These are phyloP conservation scores for Plenodomus tracheiphilus DNA, from an alignment of 2,329 filamentous ascomycete genomes.

Conservation along the genomic window DNA sequence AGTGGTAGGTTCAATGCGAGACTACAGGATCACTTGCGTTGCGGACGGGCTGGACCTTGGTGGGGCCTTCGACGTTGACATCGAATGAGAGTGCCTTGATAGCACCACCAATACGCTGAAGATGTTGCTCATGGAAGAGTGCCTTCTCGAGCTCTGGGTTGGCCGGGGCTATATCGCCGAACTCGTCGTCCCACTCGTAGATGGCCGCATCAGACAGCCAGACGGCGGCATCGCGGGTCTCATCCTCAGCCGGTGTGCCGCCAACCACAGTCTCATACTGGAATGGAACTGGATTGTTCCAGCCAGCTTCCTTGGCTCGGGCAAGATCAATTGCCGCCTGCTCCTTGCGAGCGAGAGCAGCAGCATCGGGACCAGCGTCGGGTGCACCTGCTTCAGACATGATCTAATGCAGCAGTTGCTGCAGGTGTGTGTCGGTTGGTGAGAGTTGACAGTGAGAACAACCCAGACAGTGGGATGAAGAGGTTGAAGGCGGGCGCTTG, in stretches of 20 bases:
- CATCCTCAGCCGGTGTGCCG: conserved; percentile 23
- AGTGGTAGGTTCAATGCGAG: not conserved
- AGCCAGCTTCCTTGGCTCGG: conserved; percentile 45
- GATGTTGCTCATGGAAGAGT: conserved; percentile 67
- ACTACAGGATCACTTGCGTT: conserved; percentile 47
- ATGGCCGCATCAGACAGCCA: conserved; percentile 64
- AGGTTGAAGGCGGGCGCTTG: not conserved
- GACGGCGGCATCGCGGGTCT: conserved; percentile 22
- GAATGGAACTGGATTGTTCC: conserved; percentile 53
- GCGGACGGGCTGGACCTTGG: conserved; percentile 53
- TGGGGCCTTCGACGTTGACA: conserved; percentile 55
- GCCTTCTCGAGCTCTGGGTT: conserved; percentile 71
- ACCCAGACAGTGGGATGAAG: not conserved
- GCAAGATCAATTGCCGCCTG: conserved; percentile 30
- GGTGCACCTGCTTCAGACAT: conserved; percentile 27
- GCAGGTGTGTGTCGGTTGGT: not conserved
- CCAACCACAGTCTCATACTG: conserved; percentile 51
- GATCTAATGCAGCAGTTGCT: conserved; percentile 2
- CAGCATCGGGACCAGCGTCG: conserved; percentile 13
- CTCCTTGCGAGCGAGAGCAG: conserved; percentile 25
- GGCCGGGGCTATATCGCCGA: conserved; percentile 79
- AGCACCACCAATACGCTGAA: conserved; percentile 60
- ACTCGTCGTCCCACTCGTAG: conserved; percentile 86
- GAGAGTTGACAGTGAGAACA: not conserved
- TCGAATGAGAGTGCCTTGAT: conserved; percentile 64